A percentile compares a stretch with the other conserved stretches of the same genome.
phyloP scores from a whole-genome alignment of 2,329 filamentous ascomycete species.

The Neonectria neomacrospora region DNA sequence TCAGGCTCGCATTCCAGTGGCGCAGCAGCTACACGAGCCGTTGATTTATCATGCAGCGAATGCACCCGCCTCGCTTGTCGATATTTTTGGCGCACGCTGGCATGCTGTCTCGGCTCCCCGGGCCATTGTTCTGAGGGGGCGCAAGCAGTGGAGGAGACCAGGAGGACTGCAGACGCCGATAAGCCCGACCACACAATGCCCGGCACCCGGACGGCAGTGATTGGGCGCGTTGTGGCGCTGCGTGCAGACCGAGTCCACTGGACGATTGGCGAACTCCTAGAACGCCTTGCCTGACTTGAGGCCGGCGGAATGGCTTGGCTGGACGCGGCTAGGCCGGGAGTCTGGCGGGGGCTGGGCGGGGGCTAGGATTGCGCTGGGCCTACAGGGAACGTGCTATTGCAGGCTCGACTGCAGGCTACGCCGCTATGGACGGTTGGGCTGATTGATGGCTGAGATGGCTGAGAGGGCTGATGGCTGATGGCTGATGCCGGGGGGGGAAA shows the following conservation, averaged over 20 bases:
- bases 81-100: not conserved
- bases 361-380: constrained; percentile 30
- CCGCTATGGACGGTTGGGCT: not conserved
- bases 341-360: constrained; percentile 37
- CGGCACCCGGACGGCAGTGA: not conserved
- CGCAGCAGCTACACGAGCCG: constrained; percentile 7
- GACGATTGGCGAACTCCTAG: constrained; percentile 26
- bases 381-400: constrained; percentile 11
- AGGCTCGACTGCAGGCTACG: not conserved
- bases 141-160: too few relatives aligned
- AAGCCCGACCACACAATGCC: constrained; percentile 1
- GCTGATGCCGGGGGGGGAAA: constrained; percentile 4
- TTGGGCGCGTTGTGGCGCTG: not conserved
- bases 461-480: constrained; percentile 19
- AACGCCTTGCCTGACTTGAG: constrained; percentile 32
- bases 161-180: not conserved
- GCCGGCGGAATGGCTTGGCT: constrained; percentile 31
- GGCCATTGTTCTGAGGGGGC: not conserved
- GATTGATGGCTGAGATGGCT: not conserved
- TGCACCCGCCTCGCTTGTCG: not conserved
- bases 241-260: constrained; percentile 11
- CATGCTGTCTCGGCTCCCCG: not conserved
- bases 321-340: constrained; percentile 35
- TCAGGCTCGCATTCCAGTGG: not conserved
- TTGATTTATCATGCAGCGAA: not conserved